Conservation (phyloP, 1,284 basidiomycete species). For the Heterobasidion occidentale region DNA sequence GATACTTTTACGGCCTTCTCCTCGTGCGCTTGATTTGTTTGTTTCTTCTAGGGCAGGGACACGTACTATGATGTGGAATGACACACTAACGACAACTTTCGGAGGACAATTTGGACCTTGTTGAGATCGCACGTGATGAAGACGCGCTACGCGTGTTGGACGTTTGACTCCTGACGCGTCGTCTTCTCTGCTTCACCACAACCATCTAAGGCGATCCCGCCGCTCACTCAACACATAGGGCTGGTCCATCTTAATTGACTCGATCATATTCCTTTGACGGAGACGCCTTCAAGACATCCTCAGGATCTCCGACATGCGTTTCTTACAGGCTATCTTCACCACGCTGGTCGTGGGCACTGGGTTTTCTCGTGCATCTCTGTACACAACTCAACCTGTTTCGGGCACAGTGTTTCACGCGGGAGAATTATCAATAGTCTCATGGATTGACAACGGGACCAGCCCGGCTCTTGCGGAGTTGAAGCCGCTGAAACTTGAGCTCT, state of each 20-base stretch:
- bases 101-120: too few relatives aligned
- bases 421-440: slow-evolving; percentile 28
- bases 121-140: too few relatives aligned
- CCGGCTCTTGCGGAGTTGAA: slow-evolving; percentile 35
- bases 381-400: slow-evolving; percentile 40
- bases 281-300: not conserved
- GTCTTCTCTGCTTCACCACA: too few relatives aligned
- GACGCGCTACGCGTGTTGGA: too few relatives aligned
- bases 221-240: not conserved
- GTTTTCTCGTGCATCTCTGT: slow-evolving; percentile 25
- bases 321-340: not conserved
- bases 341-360: slow-evolving; percentile 4
- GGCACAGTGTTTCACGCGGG: slow-evolving; percentile 35
- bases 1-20: too few relatives aligned
- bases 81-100: too few relatives aligned
- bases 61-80: too few relatives aligned
- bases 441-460: slow-evolving; percentile 35
- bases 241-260: not conserved
- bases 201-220: too few relatives aligned
- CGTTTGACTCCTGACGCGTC: too few relatives aligned
- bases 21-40: too few relatives aligned
- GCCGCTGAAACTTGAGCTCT: slow-evolving; percentile 33
- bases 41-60: too few relatives aligned
- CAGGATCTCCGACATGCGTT: not conserved
- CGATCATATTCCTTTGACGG: not conserved